Conservation (phyloP, 495 filamentous ascomycete species). For the Echria macrotheca region DNA sequence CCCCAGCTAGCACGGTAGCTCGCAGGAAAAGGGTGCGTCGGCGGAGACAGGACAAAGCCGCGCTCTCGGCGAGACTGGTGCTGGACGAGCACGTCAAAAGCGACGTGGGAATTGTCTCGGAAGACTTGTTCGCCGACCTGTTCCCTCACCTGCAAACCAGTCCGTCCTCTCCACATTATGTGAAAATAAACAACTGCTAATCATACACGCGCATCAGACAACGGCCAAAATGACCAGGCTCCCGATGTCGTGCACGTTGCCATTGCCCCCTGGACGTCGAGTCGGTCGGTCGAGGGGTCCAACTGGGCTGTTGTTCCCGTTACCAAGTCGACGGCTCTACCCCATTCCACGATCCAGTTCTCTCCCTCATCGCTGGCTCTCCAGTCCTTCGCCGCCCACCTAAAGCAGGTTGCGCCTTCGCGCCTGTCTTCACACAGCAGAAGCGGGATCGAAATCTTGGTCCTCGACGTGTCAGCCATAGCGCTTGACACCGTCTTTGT, state of each 20-base stretch:
- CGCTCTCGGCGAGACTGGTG: slow-evolving; percentile 53
- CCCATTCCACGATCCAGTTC: slow-evolving; percentile 73
- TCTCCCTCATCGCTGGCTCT: slow-evolving; percentile 74
- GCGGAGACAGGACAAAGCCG: slow-evolving; percentile 51
- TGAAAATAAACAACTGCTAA: too few relatives aligned
- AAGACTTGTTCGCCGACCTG: slow-evolving; percentile 76
- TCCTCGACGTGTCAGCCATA: slow-evolving; percentile 75
- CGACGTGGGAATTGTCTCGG: slow-evolving; percentile 81
- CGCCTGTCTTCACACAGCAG: slow-evolving; percentile 55
- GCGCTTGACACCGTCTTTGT: slow-evolving; percentile 80
- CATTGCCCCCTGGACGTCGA: slow-evolving; percentile 74
- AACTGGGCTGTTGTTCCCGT: slow-evolving; percentile 86
- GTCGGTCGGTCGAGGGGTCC: slow-evolving; percentile 54
- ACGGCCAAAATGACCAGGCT: slow-evolving; percentile 24
- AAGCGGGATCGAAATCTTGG: slow-evolving; percentile 69
- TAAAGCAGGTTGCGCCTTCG: slow-evolving; percentile 55
- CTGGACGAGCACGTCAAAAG: slow-evolving; percentile 80
- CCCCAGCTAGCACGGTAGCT: slow-evolving; percentile 11
- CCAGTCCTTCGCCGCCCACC: slow-evolving; percentile 63
- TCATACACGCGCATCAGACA: slow-evolving; percentile 7
- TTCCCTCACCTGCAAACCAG: slow-evolving; percentile 53
- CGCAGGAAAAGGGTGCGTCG: slow-evolving; percentile 30
- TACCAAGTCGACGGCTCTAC: slow-evolving; percentile 50
- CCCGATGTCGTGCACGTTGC: slow-evolving; percentile 59
- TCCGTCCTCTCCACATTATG: slow-evolving; percentile 9